phyloP scores from a whole-genome alignment of 1,284 basidiomycete species.

The Polyporus tsugae region DNA sequence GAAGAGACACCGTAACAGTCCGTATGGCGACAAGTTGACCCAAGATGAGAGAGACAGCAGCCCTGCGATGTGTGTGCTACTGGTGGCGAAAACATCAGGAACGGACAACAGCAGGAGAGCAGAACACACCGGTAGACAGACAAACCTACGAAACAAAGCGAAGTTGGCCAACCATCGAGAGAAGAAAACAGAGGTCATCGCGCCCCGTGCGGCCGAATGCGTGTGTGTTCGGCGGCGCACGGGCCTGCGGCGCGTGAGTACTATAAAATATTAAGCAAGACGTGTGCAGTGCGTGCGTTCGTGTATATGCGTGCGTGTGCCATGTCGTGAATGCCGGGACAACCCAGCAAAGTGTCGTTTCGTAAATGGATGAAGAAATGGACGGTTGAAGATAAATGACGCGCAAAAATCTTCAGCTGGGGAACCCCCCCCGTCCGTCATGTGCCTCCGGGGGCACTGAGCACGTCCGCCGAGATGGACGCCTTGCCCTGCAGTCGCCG shows the following conservation, averaged over 20 bases:
- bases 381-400: neutral
- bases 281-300: slow-evolving; percentile 33
- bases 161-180: slow-evolving; percentile 6
- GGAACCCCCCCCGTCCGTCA: slow-evolving; percentile 14
- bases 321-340: slow-evolving; percentile 27
- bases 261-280: slow-evolving; percentile 30
- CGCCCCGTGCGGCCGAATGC: slow-evolving; percentile 24
- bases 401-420: neutral
- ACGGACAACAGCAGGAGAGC: slow-evolving; percentile 9
- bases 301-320: slow-evolving; percentile 38
- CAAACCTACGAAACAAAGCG: slow-evolving; percentile 3
- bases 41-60: slow-evolving; percentile 25
- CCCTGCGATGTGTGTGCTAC: slow-evolving; percentile 25
- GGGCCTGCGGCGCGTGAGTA: slow-evolving; percentile 30
- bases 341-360: slow-evolving; percentile 24
- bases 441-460: slow-evolving; percentile 9
- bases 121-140: neutral
- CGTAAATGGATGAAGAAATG: slow-evolving; percentile 26
- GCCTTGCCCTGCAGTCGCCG: slow-evolving; percentile 30
- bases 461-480: slow-evolving; percentile 25
- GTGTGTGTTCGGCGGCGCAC: slow-evolving; percentile 31
- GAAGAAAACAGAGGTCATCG: slow-evolving; percentile 9
- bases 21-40: slow-evolving; percentile 27
- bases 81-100: slow-evolving; percentile 9
- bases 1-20: slow-evolving; percentile 20